These are phyloP conservation scores for Massariosphaeria phaeospora DNA, from an alignment of 495 filamentous ascomycete genomes.

Conservation along the genomic window DNA sequence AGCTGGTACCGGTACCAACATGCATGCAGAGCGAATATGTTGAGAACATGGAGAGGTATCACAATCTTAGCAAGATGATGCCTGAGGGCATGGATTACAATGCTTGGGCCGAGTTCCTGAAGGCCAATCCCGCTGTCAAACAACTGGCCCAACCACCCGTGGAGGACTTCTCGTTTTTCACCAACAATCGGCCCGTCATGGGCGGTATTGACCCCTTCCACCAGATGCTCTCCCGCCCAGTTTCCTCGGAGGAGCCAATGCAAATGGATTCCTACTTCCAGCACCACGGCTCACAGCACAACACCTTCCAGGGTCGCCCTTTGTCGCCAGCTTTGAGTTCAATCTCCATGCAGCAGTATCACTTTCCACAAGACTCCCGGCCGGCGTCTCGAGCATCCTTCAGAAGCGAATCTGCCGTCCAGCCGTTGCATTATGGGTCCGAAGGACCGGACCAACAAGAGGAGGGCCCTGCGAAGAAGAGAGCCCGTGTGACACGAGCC, in stretches of 20 bases:
- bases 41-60: conserved; percentile 58
- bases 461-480: conserved; percentile 54
- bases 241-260: background rate
- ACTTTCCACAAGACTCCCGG: conserved; percentile 34
- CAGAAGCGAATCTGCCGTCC: conserved; percentile 27
- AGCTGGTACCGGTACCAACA: conserved; percentile 73
- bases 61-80: conserved; percentile 55
- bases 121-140: conserved; percentile 36
- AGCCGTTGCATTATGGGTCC: background rate
- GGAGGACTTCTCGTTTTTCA: background rate
- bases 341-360: conserved; percentile 31
- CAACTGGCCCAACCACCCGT: conserved; percentile 20
- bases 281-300: conserved; percentile 23
- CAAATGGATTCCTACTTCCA: conserved; percentile 2
- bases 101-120: conserved; percentile 49
- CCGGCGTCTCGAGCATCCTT: conserved; percentile 47
- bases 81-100: conserved; percentile 63
- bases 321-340: conserved; percentile 44
- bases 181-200: background rate
- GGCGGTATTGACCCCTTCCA: conserved; percentile 28
- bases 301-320: conserved; percentile 35
- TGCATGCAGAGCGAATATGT: conserved; percentile 65
- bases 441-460: conserved; percentile 17
- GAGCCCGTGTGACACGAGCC: conserved; percentile 66
- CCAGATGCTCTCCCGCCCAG: conserved; percentile 27